Percentiles rank a stretch among this genome's conserved stretches.
These are phyloP conservation scores for Mollisiaceae sp. DNA, from an alignment of 2,329 filamentous ascomycete species.

Conservation along the genomic window DNA sequence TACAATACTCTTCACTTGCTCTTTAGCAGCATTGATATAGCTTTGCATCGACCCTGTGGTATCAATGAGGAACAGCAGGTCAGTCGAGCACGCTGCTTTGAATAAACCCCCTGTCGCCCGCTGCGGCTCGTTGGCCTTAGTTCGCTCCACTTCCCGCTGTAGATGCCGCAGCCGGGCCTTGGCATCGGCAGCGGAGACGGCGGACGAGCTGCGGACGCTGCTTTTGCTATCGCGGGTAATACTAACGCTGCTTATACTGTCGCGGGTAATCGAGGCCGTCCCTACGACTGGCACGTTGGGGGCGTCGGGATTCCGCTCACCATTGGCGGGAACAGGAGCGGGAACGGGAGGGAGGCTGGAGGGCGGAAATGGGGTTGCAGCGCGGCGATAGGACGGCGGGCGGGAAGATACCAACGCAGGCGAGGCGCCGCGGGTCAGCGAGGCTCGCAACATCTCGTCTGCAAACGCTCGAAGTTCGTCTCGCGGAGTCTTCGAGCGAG, in stretches of 20 bases:
- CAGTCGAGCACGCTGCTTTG: slow-evolving; percentile 43
- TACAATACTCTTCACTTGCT: slow-evolving; percentile 45
- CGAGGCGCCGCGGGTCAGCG: slow-evolving; percentile 11
- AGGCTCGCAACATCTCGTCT: slow-evolving; percentile 16
- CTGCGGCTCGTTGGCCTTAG: slow-evolving; percentile 23
- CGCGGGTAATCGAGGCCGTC: slow-evolving; percentile 9
- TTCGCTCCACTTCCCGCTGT: slow-evolving; percentile 18
- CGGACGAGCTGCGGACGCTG: not conserved
- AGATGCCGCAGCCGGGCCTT: slow-evolving; percentile 19
- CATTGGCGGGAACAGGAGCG: not conserved
- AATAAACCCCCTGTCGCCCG: slow-evolving; percentile 41
- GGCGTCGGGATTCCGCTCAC: not conserved
- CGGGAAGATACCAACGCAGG: not conserved
- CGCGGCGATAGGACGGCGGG: slow-evolving; percentile 8
- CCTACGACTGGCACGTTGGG: slow-evolving; percentile 1
- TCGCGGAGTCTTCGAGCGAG: slow-evolving; percentile 11
- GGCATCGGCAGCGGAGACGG: slow-evolving; percentile 16
- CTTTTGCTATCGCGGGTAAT: not conserved
- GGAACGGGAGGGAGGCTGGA: no score
- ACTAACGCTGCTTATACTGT: not conserved
- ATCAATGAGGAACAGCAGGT: slow-evolving; percentile 47
- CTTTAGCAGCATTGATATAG: slow-evolving; percentile 44
- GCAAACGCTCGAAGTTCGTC: slow-evolving; percentile 11
- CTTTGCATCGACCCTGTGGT: slow-evolving; percentile 44
- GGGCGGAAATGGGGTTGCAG: no score